phyloP scores from a whole-genome alignment of 2,329 filamentous ascomycete species.

The Akanthomyces lecanii region DNA sequence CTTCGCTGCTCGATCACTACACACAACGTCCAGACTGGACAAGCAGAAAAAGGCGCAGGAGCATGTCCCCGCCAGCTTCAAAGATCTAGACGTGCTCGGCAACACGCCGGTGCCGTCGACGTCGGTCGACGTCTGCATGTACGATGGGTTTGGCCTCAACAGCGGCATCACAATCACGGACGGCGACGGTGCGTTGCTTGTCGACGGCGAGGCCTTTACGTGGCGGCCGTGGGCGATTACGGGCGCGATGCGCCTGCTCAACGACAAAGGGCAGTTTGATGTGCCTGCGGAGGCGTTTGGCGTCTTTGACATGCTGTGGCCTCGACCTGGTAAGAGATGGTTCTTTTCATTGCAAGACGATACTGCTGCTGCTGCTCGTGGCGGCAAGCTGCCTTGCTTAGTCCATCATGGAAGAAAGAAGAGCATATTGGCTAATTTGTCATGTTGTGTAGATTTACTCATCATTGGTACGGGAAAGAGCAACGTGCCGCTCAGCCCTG shows the following conservation, averaged over 20 bases:
- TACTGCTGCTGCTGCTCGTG: neutral
- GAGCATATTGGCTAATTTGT: neutral
- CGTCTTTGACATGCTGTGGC: slow-evolving; percentile 74
- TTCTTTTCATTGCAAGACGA: neutral
- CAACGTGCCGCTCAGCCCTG: slow-evolving; percentile 71
- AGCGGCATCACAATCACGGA: slow-evolving; percentile 68
- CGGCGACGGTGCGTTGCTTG: slow-evolving; percentile 69
- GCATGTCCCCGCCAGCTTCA: slow-evolving; percentile 58
- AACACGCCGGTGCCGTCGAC: slow-evolving; percentile 74
- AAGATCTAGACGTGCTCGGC: slow-evolving; percentile 71
- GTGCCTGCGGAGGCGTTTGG: slow-evolving; percentile 67
- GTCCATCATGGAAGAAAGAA: neutral
- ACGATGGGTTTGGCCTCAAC: slow-evolving; percentile 81
- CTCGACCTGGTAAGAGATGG: slow-evolving; percentile 66
- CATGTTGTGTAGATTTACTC: slow-evolving; percentile 64
- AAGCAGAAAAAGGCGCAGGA: slow-evolving; percentile 26
- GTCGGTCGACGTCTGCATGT: slow-evolving; percentile 74
- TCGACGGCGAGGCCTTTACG: slow-evolving; percentile 80
- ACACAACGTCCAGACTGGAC: slow-evolving; percentile 19
- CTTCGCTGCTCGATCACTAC: slow-evolving; percentile 18
- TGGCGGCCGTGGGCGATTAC: slow-evolving; percentile 76
- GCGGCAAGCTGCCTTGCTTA: slow-evolving; percentile 2
- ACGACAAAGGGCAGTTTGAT: slow-evolving; percentile 78
- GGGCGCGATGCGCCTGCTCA: slow-evolving; percentile 52
- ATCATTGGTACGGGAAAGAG: slow-evolving; percentile 80